Conservation (phyloP, 2,329 filamentous ascomycete species). For the Xylariaceae sp. region DNA sequence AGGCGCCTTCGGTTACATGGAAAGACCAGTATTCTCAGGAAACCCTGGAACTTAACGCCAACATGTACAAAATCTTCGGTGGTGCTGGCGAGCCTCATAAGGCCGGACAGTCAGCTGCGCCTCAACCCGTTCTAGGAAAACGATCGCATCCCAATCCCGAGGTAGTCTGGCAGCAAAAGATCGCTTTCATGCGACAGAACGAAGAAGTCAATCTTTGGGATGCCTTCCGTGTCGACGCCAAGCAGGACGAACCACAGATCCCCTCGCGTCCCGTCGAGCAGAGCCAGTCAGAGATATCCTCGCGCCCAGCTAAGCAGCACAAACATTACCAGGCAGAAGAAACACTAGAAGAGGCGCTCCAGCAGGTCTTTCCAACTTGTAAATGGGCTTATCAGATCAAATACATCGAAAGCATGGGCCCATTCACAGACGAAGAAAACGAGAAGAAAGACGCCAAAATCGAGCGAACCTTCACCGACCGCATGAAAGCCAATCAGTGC, state of each 20-base stretch:
- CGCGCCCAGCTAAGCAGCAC: not conserved
- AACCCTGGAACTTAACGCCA: no score
- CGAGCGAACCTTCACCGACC: conserved; percentile 11
- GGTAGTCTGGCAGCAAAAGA: not conserved
- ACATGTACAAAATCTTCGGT: not conserved
- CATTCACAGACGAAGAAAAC: conserved; percentile 4
- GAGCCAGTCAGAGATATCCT: not conserved
- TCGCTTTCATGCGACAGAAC: not conserved
- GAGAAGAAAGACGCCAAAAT: not conserved
- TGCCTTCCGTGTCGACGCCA: not conserved
- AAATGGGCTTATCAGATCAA: conserved; percentile 14
- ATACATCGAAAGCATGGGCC: conserved; percentile 1
- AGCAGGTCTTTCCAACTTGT: conserved; percentile 1
- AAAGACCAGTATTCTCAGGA: no score
- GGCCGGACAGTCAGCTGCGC: no score
- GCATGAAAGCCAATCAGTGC: conserved; percentile 20
- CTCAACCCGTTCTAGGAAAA: not conserved
- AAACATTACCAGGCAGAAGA: not conserved
- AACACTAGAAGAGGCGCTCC: not conserved
- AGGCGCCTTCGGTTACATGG: no score
- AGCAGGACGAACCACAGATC: not conserved
- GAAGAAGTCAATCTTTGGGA: not conserved
- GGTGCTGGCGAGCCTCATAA: not conserved
- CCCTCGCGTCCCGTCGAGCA: not conserved
- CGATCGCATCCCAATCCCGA: not conserved